Evolutionary conservation across 768 basidiomycete genomes (phyloP), one percentile per base, ranked within the genome.

Genomic region (Serpula lacrymans): DNA sequence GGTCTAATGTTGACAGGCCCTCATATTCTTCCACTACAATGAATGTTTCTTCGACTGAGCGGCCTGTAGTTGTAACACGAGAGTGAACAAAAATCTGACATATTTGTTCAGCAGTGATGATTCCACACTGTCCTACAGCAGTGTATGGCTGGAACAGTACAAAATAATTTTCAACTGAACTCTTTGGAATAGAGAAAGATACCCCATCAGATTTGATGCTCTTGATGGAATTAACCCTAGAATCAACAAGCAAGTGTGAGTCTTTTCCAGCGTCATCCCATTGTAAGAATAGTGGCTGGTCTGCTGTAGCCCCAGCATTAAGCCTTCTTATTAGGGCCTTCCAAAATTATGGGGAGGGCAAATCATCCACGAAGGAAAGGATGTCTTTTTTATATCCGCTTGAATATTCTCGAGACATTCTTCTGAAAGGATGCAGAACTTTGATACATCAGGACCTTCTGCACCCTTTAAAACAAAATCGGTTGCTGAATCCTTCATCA

Each of bases 321-420:
- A n/a, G n/a, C n/a, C n/a, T n/a, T n/a, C n/a, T n/a, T n/a, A n/a
- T n/a, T n/a, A n/a, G n/a, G n/a, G n/a, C n/a, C 65, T 57, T 10
- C 65, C 62, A 31, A 64, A 48, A 43, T 65, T 65, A 8, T 3
- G 44, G 13, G 64, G 65, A 34, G 53, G 60, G 1, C 50, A 47
- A 14, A 52, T 39, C 18, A 58, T 45, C 48, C 42, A 48, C 16
- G 45, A 38, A 3, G 55, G 55, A 13, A 57, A 18, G 14, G 30
- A 27, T 18, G 56, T 48, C 13, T 21, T 24, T 17, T 8, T 24
- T 27, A 45, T 40, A n/a, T 45, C 44, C n/a, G n/a, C n/a, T n/a
- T n/a, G n/a, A n/a, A n/a, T n/a, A n/a, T n/a, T n/a, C n/a, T n/a
- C n/a, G n/a, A n/a, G n/a, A n/a, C n/a, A n/a, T n/a, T n/a, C n/a